A percentile compares a stretch with the other conserved stretches of the same genome.
Conservation (phyloP, 192 early-diverging fungal species). For the Lobosporangium transversale region DNA sequence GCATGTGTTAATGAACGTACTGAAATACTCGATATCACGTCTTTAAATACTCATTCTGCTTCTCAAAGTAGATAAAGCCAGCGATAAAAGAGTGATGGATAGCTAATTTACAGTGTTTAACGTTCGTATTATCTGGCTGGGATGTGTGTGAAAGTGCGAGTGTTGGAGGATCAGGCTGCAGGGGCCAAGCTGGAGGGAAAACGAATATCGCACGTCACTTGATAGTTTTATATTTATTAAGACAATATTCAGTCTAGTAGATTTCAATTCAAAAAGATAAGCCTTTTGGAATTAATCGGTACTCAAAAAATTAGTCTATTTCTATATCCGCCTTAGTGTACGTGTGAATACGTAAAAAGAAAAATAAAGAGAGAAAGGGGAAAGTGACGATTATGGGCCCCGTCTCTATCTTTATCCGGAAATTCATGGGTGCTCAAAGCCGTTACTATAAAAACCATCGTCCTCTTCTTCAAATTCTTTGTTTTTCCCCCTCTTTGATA, state of each 20-base stretch:
- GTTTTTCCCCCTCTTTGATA: not conserved
- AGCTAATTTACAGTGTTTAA: not conserved
- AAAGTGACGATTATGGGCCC: not conserved
- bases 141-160: no score
- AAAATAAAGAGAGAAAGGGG: not conserved
- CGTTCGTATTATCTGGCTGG: not conserved
- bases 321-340: no score
- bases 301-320: not conserved
- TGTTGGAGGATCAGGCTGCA: no score
- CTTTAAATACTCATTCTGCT: no score
- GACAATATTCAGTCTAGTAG: not conserved
- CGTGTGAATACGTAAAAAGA: not conserved
- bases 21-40: no score
- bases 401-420: not conserved
- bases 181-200: no score
- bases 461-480: not conserved
- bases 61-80: not conserved
- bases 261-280: not conserved
- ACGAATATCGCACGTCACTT: no score
- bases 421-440: not conserved
- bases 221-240: not conserved
- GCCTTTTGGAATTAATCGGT: not conserved
- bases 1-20: no score
- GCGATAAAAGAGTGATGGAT: not conserved
- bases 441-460: not conserved